Base-by-base conservation (phyloP, 352 stramenopile species). In the Globisporangium spinosum region DNA sequence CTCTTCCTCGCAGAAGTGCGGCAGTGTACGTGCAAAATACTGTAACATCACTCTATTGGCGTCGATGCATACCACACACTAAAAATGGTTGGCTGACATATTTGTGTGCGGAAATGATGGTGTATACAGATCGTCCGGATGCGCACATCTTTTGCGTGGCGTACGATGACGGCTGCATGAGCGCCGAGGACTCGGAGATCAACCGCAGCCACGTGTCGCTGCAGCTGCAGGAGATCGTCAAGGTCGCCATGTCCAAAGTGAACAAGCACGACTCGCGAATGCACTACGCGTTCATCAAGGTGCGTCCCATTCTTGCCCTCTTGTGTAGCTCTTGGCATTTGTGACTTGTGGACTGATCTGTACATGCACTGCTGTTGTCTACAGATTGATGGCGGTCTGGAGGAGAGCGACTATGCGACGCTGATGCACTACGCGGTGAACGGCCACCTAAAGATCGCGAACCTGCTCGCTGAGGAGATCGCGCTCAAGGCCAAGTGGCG, bases 101-200 rank as follows among this genome's bases (percentile, higher is more conserved):
- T 43, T 40, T 23, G 9, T 60, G 6, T 40, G n/a, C 25, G 1
- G 13, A 17, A 35, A 51, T 51, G 20, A 7, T 3, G n/a, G 35
- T 12, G 47, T 68, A 17, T 53, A 38, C 47, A 94, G 88, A 93
- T 53, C 86, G 88, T 3, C 88, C 88, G 3, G 71, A 90, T 25
- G 88, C 88, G 12, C 83, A 95, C 43, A 95, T 95, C 51, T 93
- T 93, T 63, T 95, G 86, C 56, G 79, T 93, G n/a, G 88, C 92
- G 10, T 95, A 88, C 58, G 85, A 95, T 51, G 83, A 95, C 65
- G 80, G 79, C 64, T 94, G 85, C 64, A 89, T 93, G 51, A 95
- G 83, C 62, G 87, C 79, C 9, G 85, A 94, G 67, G 83, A 91
- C 56, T 85, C 80, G 47, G 81, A 85, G 59, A 77, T 79, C 61